These are phyloP conservation scores for Calonectria pauciramosa DNA, from an alignment of 2,329 filamentous ascomycete species.

Conservation along the genomic window DNA sequence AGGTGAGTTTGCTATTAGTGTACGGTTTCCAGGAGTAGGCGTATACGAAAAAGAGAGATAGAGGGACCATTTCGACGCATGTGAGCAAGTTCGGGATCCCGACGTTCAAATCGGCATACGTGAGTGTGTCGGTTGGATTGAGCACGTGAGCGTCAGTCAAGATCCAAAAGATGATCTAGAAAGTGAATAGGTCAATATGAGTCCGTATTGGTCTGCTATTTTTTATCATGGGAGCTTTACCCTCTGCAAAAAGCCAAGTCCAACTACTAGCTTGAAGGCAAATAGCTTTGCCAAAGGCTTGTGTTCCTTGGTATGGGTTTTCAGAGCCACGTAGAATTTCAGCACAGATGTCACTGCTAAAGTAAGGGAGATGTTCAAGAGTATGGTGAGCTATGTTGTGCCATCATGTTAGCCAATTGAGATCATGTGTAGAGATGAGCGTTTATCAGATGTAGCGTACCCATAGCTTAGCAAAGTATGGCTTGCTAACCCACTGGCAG, in stretches of 20 bases:
- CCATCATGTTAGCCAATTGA: background rate
- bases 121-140: conserved; percentile 31
- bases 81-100: conserved; percentile 38
- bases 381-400: conserved; percentile 9
- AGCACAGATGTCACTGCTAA: conserved; percentile 34
- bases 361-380: conserved; percentile 20
- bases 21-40: conserved; percentile 41
- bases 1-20: background rate
- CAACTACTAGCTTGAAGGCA: conserved; percentile 39
- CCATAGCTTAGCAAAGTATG: conserved; percentile 35
- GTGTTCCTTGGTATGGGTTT: conserved; percentile 26
- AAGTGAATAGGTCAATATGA: background rate
- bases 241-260: conserved; percentile 31
- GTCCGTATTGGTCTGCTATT: too few species aligned
- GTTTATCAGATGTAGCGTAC: background rate
- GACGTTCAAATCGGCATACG: conserved; percentile 38
- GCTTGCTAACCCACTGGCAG: conserved; percentile 29
- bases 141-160: conserved; percentile 30
- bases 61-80: conserved; percentile 38
- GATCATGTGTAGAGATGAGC: background rate
- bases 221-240: conserved; percentile 1
- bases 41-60: conserved; percentile 35
- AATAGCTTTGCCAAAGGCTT: conserved; percentile 37
- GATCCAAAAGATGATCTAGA: conserved; percentile 33
- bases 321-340: conserved; percentile 20